Evolutionary conservation across 192 early-diverging fungal genomes (phyloP), one percentile per base, ranked within the genome.

Genomic region (Backusella psychrophila): DNA sequence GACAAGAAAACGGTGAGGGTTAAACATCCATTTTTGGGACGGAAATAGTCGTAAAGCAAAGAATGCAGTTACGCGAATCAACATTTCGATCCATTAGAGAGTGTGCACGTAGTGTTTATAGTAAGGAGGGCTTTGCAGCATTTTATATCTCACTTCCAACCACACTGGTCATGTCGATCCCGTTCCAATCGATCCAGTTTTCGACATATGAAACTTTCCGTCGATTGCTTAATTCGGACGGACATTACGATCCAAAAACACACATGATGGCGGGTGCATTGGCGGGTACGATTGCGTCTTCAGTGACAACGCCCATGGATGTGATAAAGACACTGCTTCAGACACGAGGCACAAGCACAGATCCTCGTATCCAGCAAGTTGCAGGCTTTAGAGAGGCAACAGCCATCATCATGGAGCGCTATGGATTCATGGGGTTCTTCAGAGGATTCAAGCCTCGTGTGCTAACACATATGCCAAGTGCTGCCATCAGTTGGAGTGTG

Each of bases 81-180:
- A 83, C 83, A 5, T 92, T 95, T 75, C 85, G 87, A 19, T 89
- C 79, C 26, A 90, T 96, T 19, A 2, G 88, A 6, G 89, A 94
- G 35, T 96, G 94, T 74, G 93, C 92, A 3, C 73, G 80, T 36
- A 83, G 85, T 9, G 89, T 99, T 15, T 83, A 94, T 59, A 81
- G 83, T 19, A 83, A 77, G 1, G 97, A 99, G 80, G 97, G 97
- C 0, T 39, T 95, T 8, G 78, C 85, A 7, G 95, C 97, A 6
- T 97, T 99, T 80, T 99, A 96, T 78, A 89, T 98, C 17, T 97
- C 96, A 1, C 95, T 94, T 69, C 97, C 97, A 3, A 97, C 96
- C 0, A 99, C 97, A 3, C 83, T 99, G 36, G 82, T 93, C 63
- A 99, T 99, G 96, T 93, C 92, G 6, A 94, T 98, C 71, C 97